A percentile compares a stretch with the other conserved stretches of the same genome.
Conservation (phyloP, 768 basidiomycete genomes). For the Calocybe indica region DNA sequence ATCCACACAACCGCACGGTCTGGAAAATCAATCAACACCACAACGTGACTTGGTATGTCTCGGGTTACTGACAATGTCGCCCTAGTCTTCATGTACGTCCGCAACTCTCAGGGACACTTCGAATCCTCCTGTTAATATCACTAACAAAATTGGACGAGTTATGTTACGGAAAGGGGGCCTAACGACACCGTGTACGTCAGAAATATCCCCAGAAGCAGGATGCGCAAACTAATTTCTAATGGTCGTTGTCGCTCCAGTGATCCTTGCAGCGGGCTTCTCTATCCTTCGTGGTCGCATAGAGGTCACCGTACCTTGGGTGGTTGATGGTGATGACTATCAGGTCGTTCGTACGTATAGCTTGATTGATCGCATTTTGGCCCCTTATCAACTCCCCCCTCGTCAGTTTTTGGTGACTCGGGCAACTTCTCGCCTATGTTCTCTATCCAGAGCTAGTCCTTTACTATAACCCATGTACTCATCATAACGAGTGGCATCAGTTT, state of each 20-base stretch:
- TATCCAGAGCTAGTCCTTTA: constrained; percentile 12
- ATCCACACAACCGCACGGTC: constrained; percentile 21
- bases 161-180: constrained; percentile 21
- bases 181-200: constrained; percentile 17
- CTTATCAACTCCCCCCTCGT: background rate
- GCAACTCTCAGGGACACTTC: constrained; percentile 19
- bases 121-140: constrained; percentile 26
- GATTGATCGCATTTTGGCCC: background rate
- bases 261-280: constrained; percentile 16
- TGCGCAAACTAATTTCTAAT: background rate
- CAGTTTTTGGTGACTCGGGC: constrained; percentile 49
- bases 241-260: constrained; percentile 5
- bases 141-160: constrained; percentile 28
- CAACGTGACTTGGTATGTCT: constrained; percentile 32
- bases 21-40: constrained; percentile 31
- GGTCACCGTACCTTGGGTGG: constrained; percentile 19
- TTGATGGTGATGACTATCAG: constrained; percentile 15
- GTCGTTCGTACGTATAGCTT: constrained; percentile 17
- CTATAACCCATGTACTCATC: too few relatives aligned
- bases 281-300: constrained; percentile 19
- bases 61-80: constrained; percentile 8
- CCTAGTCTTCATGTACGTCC: constrained; percentile 1
- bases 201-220: background rate
- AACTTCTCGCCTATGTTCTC: constrained; percentile 27
- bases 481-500: too few relatives aligned